A percentile compares a stretch with the other conserved stretches of the same genome.
Evolutionary conservation across 805 yeast species (phyloP).

Genomic region (Kluyveromyces aestuarii): DNA sequence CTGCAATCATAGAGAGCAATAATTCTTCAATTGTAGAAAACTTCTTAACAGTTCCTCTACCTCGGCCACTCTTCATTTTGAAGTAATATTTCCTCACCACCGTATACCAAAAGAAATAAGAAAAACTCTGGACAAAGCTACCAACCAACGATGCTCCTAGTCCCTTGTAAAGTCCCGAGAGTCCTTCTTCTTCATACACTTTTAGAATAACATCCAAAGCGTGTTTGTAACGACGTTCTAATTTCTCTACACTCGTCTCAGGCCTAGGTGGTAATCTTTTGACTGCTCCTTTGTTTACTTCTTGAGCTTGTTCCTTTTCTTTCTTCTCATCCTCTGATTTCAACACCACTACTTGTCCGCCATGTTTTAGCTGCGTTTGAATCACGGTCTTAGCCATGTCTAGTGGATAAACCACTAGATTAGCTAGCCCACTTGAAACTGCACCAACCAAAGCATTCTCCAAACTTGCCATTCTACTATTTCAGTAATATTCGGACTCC

Average conservation of each 20-base stretch:
- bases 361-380: constrained; percentile 48
- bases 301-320: neutral
- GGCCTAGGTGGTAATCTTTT: constrained; percentile 12
- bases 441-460: constrained; percentile 82
- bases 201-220: constrained; percentile 54
- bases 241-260: neutral
- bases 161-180: constrained; percentile 66
- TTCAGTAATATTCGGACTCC: neutral
- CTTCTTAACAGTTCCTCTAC: constrained; percentile 14
- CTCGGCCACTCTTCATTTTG: constrained; percentile 29
- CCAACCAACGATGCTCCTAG: constrained; percentile 57
- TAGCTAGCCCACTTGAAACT: constrained; percentile 71
- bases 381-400: constrained; percentile 70
- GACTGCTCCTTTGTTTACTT: neutral
- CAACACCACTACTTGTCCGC: neutral
- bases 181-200: constrained; percentile 49
- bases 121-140: constrained; percentile 68
- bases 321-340: constrained; percentile 4
- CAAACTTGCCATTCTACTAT: constrained; percentile 36
- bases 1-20: constrained; percentile 69
- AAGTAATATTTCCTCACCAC: constrained; percentile 52
- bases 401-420: constrained; percentile 69
- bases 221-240: constrained; percentile 36
- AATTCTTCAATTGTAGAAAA: constrained; percentile 54
- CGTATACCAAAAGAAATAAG: constrained; percentile 84